These are phyloP conservation scores for Boletus pseudo-olivaceus DNA, from an alignment of 768 basidiomycete genomes.

Conservation along the genomic window DNA sequence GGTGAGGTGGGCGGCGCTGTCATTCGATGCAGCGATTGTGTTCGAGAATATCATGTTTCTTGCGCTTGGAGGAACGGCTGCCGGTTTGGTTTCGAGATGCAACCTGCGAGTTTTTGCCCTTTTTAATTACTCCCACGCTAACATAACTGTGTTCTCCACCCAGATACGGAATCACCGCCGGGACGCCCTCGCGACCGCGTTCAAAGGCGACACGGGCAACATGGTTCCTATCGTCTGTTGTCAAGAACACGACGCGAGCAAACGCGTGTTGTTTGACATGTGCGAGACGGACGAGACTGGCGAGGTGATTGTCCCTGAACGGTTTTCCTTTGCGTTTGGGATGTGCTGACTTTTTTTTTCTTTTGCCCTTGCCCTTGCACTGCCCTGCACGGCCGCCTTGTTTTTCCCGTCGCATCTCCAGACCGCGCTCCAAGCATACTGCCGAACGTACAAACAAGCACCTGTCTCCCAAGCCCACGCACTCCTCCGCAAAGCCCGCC, in stretches of 20 bases:
- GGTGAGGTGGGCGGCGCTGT: constrained; percentile 70
- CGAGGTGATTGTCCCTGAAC: constrained; percentile 51
- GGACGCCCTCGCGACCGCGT: constrained; percentile 64
- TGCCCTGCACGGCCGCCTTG: neutral
- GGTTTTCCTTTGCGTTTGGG: neutral
- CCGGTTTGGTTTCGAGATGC: constrained; percentile 91
- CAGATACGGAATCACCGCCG: constrained; percentile 78
- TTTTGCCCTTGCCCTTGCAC: neutral
- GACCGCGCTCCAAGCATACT: constrained; percentile 90
- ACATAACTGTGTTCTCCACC: neutral
- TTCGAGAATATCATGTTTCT: constrained; percentile 75
- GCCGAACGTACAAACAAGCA: constrained; percentile 80
- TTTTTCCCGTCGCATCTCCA: constrained; percentile 27
- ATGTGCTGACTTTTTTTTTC: constrained; percentile 10
- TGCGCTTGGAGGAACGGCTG: constrained; percentile 87
- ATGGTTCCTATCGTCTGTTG: constrained; percentile 79
- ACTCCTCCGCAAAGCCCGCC: constrained; percentile 82
- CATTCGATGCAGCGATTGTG: constrained; percentile 80
- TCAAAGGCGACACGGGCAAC: constrained; percentile 74
- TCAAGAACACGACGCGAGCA: constrained; percentile 65
- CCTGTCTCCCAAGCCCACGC: constrained; percentile 71
- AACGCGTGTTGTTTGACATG: constrained; percentile 72
- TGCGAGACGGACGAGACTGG: constrained; percentile 81
- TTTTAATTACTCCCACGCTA: neutral
- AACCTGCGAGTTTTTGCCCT: constrained; percentile 50